phyloP scores from a whole-genome alignment of 23 red algal genomes.

The Chondrus crispus region DNA sequence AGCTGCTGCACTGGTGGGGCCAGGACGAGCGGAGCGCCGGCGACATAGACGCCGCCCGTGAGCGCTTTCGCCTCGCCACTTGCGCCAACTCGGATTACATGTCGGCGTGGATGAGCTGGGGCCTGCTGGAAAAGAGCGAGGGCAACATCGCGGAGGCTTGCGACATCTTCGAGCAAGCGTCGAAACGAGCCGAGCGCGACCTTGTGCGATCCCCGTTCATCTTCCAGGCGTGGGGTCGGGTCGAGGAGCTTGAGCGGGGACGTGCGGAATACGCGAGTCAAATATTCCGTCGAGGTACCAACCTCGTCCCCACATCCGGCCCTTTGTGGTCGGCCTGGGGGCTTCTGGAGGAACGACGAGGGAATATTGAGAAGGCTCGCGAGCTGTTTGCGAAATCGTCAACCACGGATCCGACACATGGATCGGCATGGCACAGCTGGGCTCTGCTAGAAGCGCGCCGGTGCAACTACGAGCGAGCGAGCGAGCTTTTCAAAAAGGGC shows the following conservation, averaged over 20 bases:
- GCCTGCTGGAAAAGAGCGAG: constrained; percentile 35
- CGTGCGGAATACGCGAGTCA: not conserved
- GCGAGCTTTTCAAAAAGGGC: constrained; percentile 50
- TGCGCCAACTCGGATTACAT: constrained; percentile 32
- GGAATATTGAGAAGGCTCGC: constrained; percentile 13
- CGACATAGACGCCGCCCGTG: not conserved
- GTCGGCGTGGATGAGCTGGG: constrained; percentile 62
- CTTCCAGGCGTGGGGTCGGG: constrained; percentile 53
- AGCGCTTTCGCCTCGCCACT: constrained; percentile 12
- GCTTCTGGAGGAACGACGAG: constrained; percentile 33
- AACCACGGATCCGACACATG: not conserved
- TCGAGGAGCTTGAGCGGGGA: constrained; percentile 47
- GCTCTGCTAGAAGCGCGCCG: constrained; percentile 55
- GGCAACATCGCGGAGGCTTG: constrained; percentile 20
- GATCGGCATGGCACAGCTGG: constrained; percentile 68
- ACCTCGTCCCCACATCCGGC: not conserved
- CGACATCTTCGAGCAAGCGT: constrained; percentile 31
- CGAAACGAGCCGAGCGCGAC: not conserved
- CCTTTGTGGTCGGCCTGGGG: constrained; percentile 29
- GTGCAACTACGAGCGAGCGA: constrained; percentile 54
- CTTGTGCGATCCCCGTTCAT: constrained; percentile 17
- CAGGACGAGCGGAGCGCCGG: constrained; percentile 27
- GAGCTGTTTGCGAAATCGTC: constrained; percentile 29
- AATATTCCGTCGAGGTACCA: constrained; percentile 29
- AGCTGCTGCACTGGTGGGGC: constrained; percentile 58